Evolutionary conservation across 2,329 filamentous ascomycete species (phyloP).

Genomic region (Aspergillus candidus): DNA sequence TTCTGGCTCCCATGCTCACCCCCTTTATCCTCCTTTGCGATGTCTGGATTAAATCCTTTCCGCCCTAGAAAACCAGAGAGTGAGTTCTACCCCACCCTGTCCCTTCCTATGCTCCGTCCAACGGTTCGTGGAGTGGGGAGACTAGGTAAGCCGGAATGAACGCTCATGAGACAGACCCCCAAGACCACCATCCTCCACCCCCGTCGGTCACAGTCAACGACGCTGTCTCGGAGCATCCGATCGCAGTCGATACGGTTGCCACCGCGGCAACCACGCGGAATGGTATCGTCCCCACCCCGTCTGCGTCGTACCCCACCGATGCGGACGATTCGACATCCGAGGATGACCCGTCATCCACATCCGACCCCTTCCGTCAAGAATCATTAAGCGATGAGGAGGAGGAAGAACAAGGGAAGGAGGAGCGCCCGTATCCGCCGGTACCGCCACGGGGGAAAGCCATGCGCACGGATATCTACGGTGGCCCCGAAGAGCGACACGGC

Average conservation of each 20-base stretch:
- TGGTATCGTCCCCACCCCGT: slow-evolving; percentile 16
- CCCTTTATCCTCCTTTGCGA: slow-evolving; percentile 26
- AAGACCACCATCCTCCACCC: slow-evolving; percentile 7
- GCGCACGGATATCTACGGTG: too few relatives aligned
- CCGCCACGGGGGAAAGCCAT: too few relatives aligned
- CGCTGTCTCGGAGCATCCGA: slow-evolving; percentile 2
- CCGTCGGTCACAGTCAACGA: slow-evolving; percentile 4
- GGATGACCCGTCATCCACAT: slow-evolving; percentile 24
- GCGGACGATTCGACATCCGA: slow-evolving; percentile 25
- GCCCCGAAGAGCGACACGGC: too few relatives aligned
- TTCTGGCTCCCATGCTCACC: slow-evolving; percentile 26
- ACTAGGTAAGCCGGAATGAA: slow-evolving; percentile 9
- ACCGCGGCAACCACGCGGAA: slow-evolving; percentile 15
- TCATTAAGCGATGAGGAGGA: slow-evolving; percentile 21
- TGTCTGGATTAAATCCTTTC: slow-evolving; percentile 48
- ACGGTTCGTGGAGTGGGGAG: slow-evolving; percentile 2
- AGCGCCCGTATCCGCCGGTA: too few relatives aligned
- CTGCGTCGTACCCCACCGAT: slow-evolving; percentile 18
- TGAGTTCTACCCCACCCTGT: slow-evolving; percentile 18
- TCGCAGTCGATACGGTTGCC: slow-evolving; percentile 7
- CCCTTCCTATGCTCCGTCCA: slow-evolving; percentile 9
- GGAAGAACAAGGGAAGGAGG: slow-evolving; percentile 1
- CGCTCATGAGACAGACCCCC: slow-evolving; percentile 5
- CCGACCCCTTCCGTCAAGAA: slow-evolving; percentile 37
- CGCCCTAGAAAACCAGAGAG: slow-evolving; percentile 38